Conservation (phyloP, 1,284 basidiomycete species). For the Rhodofomes roseus region DNA sequence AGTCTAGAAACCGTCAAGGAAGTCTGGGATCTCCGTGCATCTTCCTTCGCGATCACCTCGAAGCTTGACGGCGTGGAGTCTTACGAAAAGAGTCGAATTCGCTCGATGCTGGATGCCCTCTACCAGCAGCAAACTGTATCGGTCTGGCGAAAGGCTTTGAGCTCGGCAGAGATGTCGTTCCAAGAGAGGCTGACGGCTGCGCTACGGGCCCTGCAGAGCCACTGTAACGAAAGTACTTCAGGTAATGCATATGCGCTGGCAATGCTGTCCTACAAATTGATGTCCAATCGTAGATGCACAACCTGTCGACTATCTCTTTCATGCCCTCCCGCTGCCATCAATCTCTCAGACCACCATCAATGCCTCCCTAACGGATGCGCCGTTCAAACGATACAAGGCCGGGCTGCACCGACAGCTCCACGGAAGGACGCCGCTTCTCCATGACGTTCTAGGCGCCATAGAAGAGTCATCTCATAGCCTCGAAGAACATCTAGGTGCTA, state of each 20-base stretch:
- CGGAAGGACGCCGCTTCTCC: constrained; percentile 55
- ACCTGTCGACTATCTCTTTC: constrained; percentile 53
- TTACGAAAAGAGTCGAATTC: constrained; percentile 40
- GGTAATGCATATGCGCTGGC: constrained; percentile 24
- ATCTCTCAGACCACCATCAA: constrained; percentile 38
- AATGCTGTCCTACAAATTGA: constrained; percentile 3
- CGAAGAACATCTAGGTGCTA: constrained; percentile 53
- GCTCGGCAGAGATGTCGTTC: constrained; percentile 43
- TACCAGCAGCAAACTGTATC: constrained; percentile 45
- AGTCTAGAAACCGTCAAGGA: constrained; percentile 54
- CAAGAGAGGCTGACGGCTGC: constrained; percentile 35
- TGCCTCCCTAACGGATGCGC: constrained; percentile 34
- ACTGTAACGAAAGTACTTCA: constrained; percentile 20
- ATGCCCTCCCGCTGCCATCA: constrained; percentile 43
- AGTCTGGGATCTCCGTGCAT: constrained; percentile 61
- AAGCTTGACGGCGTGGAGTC: constrained; percentile 37
- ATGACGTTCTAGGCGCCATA: constrained; percentile 51
- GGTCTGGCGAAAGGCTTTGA: constrained; percentile 55
- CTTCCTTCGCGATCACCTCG: constrained; percentile 44
- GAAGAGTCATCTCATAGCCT: constrained; percentile 55
- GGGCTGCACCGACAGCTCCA: constrained; percentile 53
- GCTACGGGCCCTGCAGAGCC: constrained; percentile 26
- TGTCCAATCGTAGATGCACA: constrained; percentile 38
- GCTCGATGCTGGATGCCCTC: constrained; percentile 44
- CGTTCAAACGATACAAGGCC: constrained; percentile 56